Conservation (phyloP, 352 stramenopile species). For the Globisporangium echinulatum region DNA sequence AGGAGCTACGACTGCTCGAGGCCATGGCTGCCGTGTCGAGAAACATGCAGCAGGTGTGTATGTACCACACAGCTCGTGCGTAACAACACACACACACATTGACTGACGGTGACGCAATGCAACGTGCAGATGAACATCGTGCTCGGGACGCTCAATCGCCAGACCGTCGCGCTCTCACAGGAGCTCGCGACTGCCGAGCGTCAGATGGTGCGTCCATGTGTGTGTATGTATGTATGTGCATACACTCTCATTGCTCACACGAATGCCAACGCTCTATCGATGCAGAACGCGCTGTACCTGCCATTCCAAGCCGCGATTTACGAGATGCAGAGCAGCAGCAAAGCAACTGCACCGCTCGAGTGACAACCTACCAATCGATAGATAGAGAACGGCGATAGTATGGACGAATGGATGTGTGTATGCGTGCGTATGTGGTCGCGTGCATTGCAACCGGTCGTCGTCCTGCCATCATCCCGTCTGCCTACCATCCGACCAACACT, state of each 20-base stretch:
- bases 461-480: not conserved
- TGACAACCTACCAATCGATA: not conserved
- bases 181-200: slow-evolving; percentile 38
- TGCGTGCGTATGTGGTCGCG: not conserved
- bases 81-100: not conserved
- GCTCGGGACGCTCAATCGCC: slow-evolving; percentile 37
- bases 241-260: not conserved
- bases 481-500: not conserved
- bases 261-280: not conserved
- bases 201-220: slow-evolving; percentile 26
- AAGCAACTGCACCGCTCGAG: not conserved
- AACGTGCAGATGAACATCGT: slow-evolving; percentile 37
- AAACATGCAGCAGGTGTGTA: slow-evolving; percentile 32
- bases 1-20: slow-evolving; percentile 43
- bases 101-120: not conserved
- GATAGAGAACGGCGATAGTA: not conserved
- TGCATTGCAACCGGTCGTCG: not conserved
- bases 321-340: slow-evolving; percentile 33
- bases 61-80: not conserved
- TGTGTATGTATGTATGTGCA: not conserved
- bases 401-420: not conserved
- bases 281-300: slow-evolving; percentile 45
- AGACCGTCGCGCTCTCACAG: slow-evolving; percentile 40
- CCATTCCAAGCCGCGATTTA: slow-evolving; percentile 56
- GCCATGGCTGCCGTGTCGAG: slow-evolving; percentile 30